Evolutionary conservation across 345 rosid genomes (phyloP), one percentile per base, ranked within the genome.

Genomic region (Melaleuca alternifolia): DNA sequence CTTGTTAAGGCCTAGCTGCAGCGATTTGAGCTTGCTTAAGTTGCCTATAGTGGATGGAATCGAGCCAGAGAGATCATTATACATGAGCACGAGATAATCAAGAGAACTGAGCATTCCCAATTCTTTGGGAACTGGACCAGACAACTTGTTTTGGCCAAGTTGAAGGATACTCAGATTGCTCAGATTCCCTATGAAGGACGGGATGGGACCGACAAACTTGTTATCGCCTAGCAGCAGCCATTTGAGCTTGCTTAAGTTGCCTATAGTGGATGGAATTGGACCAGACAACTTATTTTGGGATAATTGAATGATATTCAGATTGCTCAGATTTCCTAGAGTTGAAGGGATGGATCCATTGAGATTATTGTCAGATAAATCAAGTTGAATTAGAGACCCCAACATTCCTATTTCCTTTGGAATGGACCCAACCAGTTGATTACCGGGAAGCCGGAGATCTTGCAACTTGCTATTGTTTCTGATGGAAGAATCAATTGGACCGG

Each of bases 221-320:
- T n/a, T n/a, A n/a, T n/a, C n/a, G n/a, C n/a, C n/a, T n/a, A n/a
- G n/a, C n/a, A n/a, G n/a, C n/a, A n/a, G n/a, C n/a, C n/a, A n/a
- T n/a, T n/a, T n/a, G n/a, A n/a, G n/a, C n/a, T n/a, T n/a, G n/a
- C n/a, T n/a, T n/a, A n/a, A n/a, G n/a, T n/a, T n/a, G n/a, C n/a
- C n/a, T n/a, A n/a, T n/a, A n/a, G n/a, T n/a, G n/a, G n/a, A n/a
- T n/a, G n/a, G n/a, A n/a, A n/a, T n/a, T n/a, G n/a, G n/a, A n/a
- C n/a, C n/a, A n/a, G n/a, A n/a, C n/a, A n/a, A n/a, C n/a, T n/a
- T n/a, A n/a, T n/a, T n/a, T n/a, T n/a, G n/a, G n/a, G n/a, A n/a
- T n/a, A n/a, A n/a, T n/a, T n/a, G n/a, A n/a, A n/a, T n/a, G n/a
- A 6, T 0, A 6, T 14, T 0, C 41, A 59, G 9, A 41, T 20